Evolutionary conservation across 1,284 basidiomycete genomes (phyloP).

Genomic region (Stereum hirsutum): DNA sequence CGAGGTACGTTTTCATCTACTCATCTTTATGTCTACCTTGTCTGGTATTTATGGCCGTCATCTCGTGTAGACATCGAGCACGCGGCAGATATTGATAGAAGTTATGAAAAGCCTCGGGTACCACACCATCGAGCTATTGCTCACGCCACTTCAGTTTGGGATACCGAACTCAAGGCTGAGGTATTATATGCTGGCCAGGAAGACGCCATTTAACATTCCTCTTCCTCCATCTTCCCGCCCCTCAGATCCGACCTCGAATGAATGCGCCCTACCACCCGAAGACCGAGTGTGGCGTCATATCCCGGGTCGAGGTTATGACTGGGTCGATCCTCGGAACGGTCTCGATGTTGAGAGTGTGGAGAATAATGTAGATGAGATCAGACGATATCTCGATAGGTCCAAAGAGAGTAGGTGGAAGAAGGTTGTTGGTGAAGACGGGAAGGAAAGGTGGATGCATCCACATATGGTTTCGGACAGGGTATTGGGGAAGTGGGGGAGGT

Average conservation of each 20-base stretch:
- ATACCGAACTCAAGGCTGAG: constrained; percentile 72
- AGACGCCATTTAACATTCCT: constrained; percentile 27
- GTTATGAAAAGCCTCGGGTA: constrained; percentile 46
- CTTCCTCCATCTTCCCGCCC: background rate
- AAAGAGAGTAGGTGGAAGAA: no score
- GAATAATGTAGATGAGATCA: constrained; percentile 22
- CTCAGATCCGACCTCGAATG: background rate
- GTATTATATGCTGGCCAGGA: constrained; percentile 69
- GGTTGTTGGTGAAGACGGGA: constrained; percentile 7
- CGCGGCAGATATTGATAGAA: constrained; percentile 41
- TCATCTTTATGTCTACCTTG: background rate
- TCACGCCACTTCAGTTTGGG: constrained; percentile 68
- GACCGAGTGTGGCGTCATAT: constrained; percentile 36
- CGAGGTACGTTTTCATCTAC: constrained; percentile 39
- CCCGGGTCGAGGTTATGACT: constrained; percentile 33
- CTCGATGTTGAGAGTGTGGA: constrained; percentile 1
- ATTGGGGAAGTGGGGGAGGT: constrained; percentile 63
- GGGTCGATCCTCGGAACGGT: constrained; percentile 25
- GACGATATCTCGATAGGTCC: constrained; percentile 40
- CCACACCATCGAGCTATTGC: constrained; percentile 45
- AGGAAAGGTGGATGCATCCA: constrained; percentile 7
- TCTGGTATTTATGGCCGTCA: background rate
- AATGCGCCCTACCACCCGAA: no score
- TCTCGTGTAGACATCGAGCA: constrained; percentile 45
- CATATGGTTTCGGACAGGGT: constrained; percentile 48